Evolutionary conservation across 2,329 filamentous ascomycete genomes (phyloP).

Genomic region (Phaeosphaeria sp.): DNA sequence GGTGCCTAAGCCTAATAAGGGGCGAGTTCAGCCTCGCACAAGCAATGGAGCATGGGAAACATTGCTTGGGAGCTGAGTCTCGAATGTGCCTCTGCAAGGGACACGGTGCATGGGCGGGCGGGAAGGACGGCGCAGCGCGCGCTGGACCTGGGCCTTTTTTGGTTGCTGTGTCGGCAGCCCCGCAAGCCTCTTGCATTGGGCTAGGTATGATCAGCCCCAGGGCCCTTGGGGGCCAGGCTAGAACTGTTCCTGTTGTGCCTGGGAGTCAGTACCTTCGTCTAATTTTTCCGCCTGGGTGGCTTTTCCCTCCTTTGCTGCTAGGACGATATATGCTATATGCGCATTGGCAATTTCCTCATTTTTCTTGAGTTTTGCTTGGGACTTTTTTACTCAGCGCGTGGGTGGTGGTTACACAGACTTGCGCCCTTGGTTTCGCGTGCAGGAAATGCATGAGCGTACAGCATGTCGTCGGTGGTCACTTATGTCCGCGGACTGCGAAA

Average conservation of each 20-base stretch:
- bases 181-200: slow-evolving; percentile 1
- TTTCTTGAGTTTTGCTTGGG: not conserved
- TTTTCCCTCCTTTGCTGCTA: not conserved
- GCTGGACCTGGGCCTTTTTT: not conserved
- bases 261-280: not conserved
- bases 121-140: slow-evolving; percentile 1
- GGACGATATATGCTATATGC: not conserved
- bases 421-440: not conserved
- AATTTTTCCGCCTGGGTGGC: slow-evolving; percentile 1
- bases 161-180: slow-evolving; percentile 1
- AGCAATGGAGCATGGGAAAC: slow-evolving; percentile 2
- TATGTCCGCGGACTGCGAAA: not conserved
- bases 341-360: not conserved
- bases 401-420: not conserved
- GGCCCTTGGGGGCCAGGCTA: not conserved
- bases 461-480: not conserved
- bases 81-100: not conserved
- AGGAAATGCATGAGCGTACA: not conserved
- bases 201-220: slow-evolving; percentile 4
- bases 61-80: slow-evolving; percentile 4
- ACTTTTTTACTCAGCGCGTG: not conserved
- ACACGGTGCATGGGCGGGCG: not conserved
- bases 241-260: not conserved
- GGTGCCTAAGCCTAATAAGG: not conserved
- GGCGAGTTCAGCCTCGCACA: slow-evolving; percentile 1